These are phyloP conservation scores for Macrolepiota albuminosa DNA, from an alignment of 768 basidiomycete species.

Conservation along the genomic window DNA sequence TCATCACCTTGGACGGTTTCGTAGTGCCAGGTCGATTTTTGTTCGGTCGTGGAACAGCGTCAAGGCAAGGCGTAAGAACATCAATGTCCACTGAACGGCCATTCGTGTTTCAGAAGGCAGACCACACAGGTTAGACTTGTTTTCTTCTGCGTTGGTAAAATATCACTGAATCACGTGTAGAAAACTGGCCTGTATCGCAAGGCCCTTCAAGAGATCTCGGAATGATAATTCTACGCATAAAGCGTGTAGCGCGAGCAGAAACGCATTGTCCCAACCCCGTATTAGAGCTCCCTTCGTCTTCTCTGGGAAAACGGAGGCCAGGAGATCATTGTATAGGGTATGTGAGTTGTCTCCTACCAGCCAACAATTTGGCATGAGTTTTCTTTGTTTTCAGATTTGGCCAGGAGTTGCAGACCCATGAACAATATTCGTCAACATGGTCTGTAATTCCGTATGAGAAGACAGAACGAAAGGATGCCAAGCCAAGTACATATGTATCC, in stretches of 20 bases:
- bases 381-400: constrained; percentile 38
- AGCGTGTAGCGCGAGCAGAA: constrained; percentile 23
- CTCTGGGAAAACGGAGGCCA: constrained; percentile 30
- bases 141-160: background rate
- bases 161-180: background rate
- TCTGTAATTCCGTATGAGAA: constrained; percentile 42
- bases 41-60: constrained; percentile 49
- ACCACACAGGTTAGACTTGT: constrained; percentile 29
- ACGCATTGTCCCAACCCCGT: constrained; percentile 35
- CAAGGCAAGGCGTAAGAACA: constrained; percentile 49
- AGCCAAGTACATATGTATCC: constrained; percentile 50
- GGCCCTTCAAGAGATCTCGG: constrained; percentile 38
- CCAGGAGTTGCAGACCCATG: constrained; percentile 29
- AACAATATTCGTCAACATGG: constrained; percentile 51
- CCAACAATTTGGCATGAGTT: background rate
- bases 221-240: constrained; percentile 49
- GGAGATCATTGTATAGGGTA: constrained; percentile 48
- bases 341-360: constrained; percentile 5
- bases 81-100: constrained; percentile 49
- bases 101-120: constrained; percentile 50
- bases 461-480: constrained; percentile 18
- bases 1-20: constrained; percentile 61
- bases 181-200: constrained; percentile 9
- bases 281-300: constrained; percentile 30
- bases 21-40: constrained; percentile 60